Conservation (phyloP, 75 land plant genomes). For the Picea glauca region DNA sequence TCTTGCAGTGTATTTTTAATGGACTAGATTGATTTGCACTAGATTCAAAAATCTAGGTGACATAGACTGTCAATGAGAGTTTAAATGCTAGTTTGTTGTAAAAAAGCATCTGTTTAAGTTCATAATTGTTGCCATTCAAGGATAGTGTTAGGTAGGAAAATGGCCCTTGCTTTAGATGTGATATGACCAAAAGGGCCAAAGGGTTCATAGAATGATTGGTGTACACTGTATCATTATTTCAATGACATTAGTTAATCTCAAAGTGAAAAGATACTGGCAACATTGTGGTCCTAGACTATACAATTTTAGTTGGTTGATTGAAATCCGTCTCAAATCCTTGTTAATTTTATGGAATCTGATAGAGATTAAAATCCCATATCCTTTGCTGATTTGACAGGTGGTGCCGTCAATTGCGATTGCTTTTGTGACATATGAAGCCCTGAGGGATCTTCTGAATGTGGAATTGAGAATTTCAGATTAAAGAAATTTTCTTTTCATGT, state of each 20-base stretch:
- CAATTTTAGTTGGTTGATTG: neutral
- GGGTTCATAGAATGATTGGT: neutral
- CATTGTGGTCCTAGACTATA: neutral
- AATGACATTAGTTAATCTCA: neutral
- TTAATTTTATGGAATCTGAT: neutral
- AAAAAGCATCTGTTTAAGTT: too few relatives aligned
- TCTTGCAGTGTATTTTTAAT: neutral
- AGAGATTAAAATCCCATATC: neutral
- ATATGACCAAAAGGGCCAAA: neutral
- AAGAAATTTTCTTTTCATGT: conserved; percentile 4
- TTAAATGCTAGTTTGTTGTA: neutral
- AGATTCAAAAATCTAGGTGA: neutral
- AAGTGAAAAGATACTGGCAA: neutral
- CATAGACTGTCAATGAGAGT: neutral
- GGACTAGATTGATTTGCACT: neutral
- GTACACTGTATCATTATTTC: too few relatives aligned
- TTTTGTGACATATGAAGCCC: conserved; percentile 87
- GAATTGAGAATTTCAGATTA: conserved; percentile 86
- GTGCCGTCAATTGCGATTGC: conserved; percentile 96
- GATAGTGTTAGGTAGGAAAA: too few relatives aligned
- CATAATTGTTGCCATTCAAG: too few relatives aligned
- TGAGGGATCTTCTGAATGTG: conserved; percentile 78
- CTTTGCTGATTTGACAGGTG: conserved; percentile 48
- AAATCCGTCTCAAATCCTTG: neutral
- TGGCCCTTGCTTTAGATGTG: neutral